Conservation (phyloP, 176 grass and related monocot genomes). For the Secale cereale region DNA sequence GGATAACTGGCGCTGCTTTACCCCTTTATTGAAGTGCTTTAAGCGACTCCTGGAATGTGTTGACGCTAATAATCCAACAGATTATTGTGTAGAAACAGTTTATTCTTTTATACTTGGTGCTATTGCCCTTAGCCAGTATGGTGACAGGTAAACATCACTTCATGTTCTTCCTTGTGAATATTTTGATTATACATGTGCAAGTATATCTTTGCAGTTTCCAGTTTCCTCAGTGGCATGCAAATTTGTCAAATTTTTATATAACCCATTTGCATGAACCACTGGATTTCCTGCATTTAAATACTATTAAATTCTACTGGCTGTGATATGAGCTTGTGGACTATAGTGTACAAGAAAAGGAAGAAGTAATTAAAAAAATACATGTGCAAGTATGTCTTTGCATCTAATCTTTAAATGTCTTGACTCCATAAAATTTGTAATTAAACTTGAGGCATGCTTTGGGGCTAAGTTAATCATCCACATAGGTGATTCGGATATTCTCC, state of each 20-base stretch:
- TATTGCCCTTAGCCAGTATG: conserved; percentile 48
- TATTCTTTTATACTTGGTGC: conserved; percentile 59
- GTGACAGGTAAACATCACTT: conserved; percentile 56
- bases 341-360: neutral
- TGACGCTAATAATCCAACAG: conserved; percentile 40
- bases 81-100: conserved; percentile 62
- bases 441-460: neutral
- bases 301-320: neutral
- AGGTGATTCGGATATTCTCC: neutral
- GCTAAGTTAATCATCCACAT: conserved; percentile 5
- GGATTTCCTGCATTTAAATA: neutral
- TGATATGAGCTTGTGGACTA: neutral
- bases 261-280: conserved; percentile 3
- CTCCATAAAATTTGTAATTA: neutral
- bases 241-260: neutral
- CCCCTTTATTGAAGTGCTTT: conserved; percentile 43
- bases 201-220: conserved; percentile 13
- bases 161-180: conserved; percentile 17
- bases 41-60: conserved; percentile 39
- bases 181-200: neutral
- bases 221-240: neutral
- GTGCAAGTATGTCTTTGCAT: too few species aligned
- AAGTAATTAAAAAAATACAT: too few species aligned
- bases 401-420: neutral
- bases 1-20: conserved; percentile 42